Base-by-base conservation (phyloP, 805 yeast species). In the Hanseniaspora valbyensis region DNA sequence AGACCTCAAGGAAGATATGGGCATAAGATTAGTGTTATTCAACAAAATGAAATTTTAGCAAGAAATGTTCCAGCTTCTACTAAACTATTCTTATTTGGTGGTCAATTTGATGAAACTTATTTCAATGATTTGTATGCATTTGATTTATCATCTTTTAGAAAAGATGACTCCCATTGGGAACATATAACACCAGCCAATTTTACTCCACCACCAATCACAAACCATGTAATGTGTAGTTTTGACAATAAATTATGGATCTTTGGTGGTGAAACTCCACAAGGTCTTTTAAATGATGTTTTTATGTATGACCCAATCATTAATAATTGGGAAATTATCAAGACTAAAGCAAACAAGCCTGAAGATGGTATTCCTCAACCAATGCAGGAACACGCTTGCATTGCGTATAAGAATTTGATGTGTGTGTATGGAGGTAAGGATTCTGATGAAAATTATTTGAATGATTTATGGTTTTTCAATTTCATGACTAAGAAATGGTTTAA, bases 1-100 rank as follows among this genome's bases (percentile, higher is more conserved):
- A 80, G 85, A 60, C 98, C 98, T 0, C 69, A 78, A 32, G 98
- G 97, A 1, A 75, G 99, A 54, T 92, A 92, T 64, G 98, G 99
- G 13, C 96, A 90, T 65, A 80, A 94, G 43, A 76, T 92, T 50
- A 79, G 83, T 0, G 90, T 86, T 25, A 78, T 88, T 49, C 74
- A 44, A 18, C 38, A 40, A 12, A 16, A 30, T 10, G 44, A 80
- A 16, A 13, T 32, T 4, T 7, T 33, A 8, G 32, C 28, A 9
- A 46, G 32, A 16, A 74, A 76, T 36, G 71, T 76, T 16, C 78
- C 80, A 55, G 71, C 71, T 58, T 77, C 76, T 57, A 70, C 78
- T 0, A 72, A 71, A 49, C 70, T 92, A 43, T 92, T 81, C 64
- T 72, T 92, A 4, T 92, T 87, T 68, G 99, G 98, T 52, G 99